These are phyloP conservation scores for Penicillium brasilianum DNA, from an alignment of 2,329 filamentous ascomycete genomes.

Conservation along the genomic window DNA sequence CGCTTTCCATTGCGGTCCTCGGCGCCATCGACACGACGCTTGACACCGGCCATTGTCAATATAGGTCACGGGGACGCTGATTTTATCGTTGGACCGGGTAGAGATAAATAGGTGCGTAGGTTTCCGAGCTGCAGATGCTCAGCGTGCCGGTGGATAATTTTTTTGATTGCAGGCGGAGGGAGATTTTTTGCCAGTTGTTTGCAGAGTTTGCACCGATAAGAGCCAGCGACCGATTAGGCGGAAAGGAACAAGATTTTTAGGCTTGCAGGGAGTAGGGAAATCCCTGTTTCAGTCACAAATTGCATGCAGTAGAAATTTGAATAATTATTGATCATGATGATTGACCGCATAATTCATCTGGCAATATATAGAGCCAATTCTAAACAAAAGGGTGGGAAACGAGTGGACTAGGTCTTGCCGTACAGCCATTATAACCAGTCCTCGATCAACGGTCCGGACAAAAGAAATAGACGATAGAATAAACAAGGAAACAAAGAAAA, in stretches of 20 bases:
- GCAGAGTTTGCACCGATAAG: slow-evolving; percentile 39
- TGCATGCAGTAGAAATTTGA: neutral
- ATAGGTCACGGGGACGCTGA: slow-evolving; percentile 19
- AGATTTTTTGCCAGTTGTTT: slow-evolving; percentile 42
- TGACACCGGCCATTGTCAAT: slow-evolving; percentile 46
- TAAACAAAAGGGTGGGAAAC: neutral
- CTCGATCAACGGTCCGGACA: neutral
- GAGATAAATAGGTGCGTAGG: slow-evolving; percentile 16
- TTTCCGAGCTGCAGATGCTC: slow-evolving; percentile 29
- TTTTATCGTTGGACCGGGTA: slow-evolving; percentile 14
- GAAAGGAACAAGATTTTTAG: slow-evolving; percentile 18
- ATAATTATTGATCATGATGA: neutral
- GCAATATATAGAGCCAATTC: slow-evolving; percentile 11
- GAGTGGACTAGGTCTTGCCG: slow-evolving; percentile 6
- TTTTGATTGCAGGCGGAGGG: slow-evolving; percentile 39
- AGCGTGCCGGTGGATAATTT: slow-evolving; percentile 35
- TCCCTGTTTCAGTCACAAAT: neutral
- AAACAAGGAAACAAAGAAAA: slow-evolving; percentile 16
- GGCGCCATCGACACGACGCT: slow-evolving; percentile 45
- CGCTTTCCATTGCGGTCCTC: slow-evolving; percentile 49
- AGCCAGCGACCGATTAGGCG: slow-evolving; percentile 7
- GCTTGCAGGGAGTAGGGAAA: neutral
- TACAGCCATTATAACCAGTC: slow-evolving; percentile 13
- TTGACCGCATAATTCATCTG: slow-evolving; percentile 1
- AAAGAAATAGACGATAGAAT: slow-evolving; percentile 13